Conservation (phyloP, 1,139 yeast genomes). For the Geotrichum cucujoidarum region DNA sequence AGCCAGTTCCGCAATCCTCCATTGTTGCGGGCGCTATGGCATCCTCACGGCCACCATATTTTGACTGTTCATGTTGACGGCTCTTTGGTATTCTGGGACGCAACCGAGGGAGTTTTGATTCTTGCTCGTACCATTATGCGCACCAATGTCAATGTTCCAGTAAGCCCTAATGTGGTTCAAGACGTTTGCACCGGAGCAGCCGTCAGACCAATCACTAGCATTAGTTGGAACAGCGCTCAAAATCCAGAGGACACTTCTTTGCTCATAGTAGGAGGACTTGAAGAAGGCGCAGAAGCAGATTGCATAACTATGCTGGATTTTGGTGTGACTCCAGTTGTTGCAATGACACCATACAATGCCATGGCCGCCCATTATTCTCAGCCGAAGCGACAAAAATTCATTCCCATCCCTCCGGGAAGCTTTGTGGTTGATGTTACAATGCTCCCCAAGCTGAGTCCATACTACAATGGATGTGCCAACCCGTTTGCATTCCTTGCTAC, state of each 20-base stretch:
- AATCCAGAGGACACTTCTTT: constrained; percentile 79
- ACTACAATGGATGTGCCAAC: constrained; percentile 34
- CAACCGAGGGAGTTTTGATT: constrained; percentile 63
- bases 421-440: constrained; percentile 47
- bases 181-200: constrained; percentile 10
- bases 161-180: not conserved
- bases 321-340: constrained; percentile 74
- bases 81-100: constrained; percentile 88
- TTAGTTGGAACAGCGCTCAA: constrained; percentile 69
- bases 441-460: constrained; percentile 52
- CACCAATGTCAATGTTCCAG: constrained; percentile 55
- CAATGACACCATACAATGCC: constrained; percentile 74
- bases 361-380: constrained; percentile 72
- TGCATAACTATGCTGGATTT: constrained; percentile 65
- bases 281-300: constrained; percentile 45
- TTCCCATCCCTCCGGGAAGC: constrained; percentile 45
- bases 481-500: constrained; percentile 50
- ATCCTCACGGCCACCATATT: constrained; percentile 87
- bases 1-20: constrained; percentile 44
- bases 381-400: constrained; percentile 54
- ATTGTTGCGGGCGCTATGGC: constrained; percentile 65
- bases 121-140: constrained; percentile 72
- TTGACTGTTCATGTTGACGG: constrained; percentile 78
- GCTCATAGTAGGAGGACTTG: constrained; percentile 65
- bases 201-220: constrained; percentile 17